A percentile compares a stretch with the other conserved stretches of the same genome.
phyloP scores from a whole-genome alignment of 495 filamentous ascomycete genomes.

The Usnea hakonensis region DNA sequence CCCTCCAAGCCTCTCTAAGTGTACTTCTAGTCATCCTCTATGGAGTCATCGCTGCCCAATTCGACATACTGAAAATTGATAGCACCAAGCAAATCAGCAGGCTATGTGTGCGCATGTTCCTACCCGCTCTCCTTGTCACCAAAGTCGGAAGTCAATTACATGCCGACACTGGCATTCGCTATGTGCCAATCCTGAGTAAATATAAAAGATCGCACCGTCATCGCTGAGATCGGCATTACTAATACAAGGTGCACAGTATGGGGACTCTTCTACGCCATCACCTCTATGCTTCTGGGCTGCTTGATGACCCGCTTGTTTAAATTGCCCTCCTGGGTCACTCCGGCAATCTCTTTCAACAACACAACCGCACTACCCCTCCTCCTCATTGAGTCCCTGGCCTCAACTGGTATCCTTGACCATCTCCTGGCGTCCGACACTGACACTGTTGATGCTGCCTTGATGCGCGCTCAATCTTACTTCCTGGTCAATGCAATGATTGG shows the following conservation, averaged over 20 bases:
- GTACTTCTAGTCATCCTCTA: slow-evolving; percentile 62
- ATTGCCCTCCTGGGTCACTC: slow-evolving; percentile 58
- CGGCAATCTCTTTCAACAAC: slow-evolving; percentile 69
- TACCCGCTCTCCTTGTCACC: slow-evolving; percentile 62
- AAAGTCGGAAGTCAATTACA: slow-evolving; percentile 62
- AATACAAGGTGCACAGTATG: slow-evolving; percentile 37
- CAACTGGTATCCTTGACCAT: slow-evolving; percentile 54
- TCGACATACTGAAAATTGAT: slow-evolving; percentile 46
- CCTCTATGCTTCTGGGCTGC: slow-evolving; percentile 48
- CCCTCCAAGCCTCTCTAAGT: slow-evolving; percentile 61
- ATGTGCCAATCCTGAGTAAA: slow-evolving; percentile 47
- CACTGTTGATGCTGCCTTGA: slow-evolving; percentile 42
- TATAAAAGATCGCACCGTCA: background rate
- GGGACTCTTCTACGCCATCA: slow-evolving; percentile 47
- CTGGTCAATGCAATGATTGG: slow-evolving; percentile 56
- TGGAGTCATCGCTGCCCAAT: slow-evolving; percentile 52
- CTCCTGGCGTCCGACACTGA: slow-evolving; percentile 45
- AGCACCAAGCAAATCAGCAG: slow-evolving; percentile 57
- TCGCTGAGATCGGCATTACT: background rate
- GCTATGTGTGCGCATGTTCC: slow-evolving; percentile 59
- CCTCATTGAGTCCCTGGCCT: slow-evolving; percentile 55
- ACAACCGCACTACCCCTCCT: slow-evolving; percentile 64
- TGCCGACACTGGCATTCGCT: slow-evolving; percentile 44
- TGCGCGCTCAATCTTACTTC: slow-evolving; percentile 64
- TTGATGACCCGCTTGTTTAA: slow-evolving; percentile 39